A percentile compares a stretch with the other conserved stretches of the same genome.
Evolutionary conservation across 805 yeast genomes (phyloP).

Genomic region (Hanseniaspora pseudoguilliermondii): DNA sequence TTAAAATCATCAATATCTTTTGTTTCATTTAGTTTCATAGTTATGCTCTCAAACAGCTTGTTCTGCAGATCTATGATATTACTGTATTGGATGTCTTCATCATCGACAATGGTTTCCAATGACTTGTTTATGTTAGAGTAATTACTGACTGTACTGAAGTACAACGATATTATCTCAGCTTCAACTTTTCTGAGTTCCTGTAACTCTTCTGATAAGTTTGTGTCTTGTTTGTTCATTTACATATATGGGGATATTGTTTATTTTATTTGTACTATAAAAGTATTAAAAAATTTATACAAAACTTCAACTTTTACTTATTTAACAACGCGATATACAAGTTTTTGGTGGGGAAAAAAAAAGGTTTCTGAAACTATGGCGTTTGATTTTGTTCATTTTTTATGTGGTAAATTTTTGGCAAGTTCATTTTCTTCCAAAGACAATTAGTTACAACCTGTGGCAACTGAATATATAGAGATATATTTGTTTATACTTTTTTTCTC

Average conservation of each 20-base stretch:
- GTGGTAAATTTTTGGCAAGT: not conserved
- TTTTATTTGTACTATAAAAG: too few relatives aligned
- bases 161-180: constrained; percentile 13
- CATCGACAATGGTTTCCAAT: not conserved
- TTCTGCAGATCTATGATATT: constrained; percentile 6
- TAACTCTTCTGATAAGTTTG: not conserved
- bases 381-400: not conserved
- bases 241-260: too few relatives aligned
- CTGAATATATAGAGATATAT: too few relatives aligned
- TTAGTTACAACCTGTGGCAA: too few relatives aligned
- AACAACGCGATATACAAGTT: too few relatives aligned
- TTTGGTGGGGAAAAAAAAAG: too few relatives aligned
- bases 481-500: not conserved
- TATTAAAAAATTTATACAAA: too few relatives aligned
- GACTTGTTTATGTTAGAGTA: constrained; percentile 9
- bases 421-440: too few relatives aligned
- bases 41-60: not conserved
- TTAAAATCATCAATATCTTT: not conserved
- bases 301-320: too few relatives aligned
- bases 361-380: too few relatives aligned
- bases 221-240: not conserved
- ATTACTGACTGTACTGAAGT: constrained; percentile 8
- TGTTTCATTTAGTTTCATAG: not conserved
- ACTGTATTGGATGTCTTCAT: constrained; percentile 2
- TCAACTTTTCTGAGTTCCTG: constrained; percentile 12